phyloP scores from a whole-genome alignment of 139 green algal genomes.

The Chlorella sp. region DNA sequence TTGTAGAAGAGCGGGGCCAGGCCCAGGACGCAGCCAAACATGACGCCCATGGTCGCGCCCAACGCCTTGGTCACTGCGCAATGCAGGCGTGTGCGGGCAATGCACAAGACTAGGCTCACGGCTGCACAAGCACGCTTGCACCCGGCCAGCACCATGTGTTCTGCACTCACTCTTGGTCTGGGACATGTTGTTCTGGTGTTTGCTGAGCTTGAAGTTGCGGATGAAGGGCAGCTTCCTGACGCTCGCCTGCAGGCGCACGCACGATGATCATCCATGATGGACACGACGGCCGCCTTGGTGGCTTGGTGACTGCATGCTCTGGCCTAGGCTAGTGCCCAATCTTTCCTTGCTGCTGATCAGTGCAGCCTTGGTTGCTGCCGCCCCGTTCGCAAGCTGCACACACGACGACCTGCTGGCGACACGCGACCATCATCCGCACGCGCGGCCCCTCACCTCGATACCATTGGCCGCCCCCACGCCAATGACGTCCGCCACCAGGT shows the following conservation, averaged over 20 bases:
- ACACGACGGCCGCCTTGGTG: too few relatives aligned
- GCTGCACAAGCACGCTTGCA: not conserved
- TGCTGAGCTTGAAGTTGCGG: not conserved
- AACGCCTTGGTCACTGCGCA: not conserved
- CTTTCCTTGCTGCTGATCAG: too few relatives aligned
- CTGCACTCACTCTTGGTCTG: not conserved
- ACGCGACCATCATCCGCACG: not conserved
- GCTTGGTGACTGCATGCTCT: too few relatives aligned
- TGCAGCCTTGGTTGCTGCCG: too few relatives aligned
- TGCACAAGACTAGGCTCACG: not conserved
- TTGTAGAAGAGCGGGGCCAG: not conserved
- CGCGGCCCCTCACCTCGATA: constrained; percentile 27
- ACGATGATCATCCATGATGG: too few relatives aligned
- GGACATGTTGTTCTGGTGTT: not conserved
- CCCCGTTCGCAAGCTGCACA: too few relatives aligned
- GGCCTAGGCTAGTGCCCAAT: too few relatives aligned
- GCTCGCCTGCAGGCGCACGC: not conserved
- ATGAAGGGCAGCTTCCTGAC: not conserved
- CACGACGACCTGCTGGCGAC: too few relatives aligned
- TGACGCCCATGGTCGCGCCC: not conserved
- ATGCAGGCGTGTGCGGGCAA: not conserved
- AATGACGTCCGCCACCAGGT: constrained; percentile 27
- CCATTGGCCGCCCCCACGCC: constrained; percentile 45
- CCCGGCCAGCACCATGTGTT: not conserved
- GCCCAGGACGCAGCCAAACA: not conserved